A percentile compares a stretch with the other conserved stretches of the same genome.
These are phyloP conservation scores for Pseudophaeomoniella oleicola DNA, from an alignment of 2,329 filamentous ascomycete genomes.

Conservation along the genomic window DNA sequence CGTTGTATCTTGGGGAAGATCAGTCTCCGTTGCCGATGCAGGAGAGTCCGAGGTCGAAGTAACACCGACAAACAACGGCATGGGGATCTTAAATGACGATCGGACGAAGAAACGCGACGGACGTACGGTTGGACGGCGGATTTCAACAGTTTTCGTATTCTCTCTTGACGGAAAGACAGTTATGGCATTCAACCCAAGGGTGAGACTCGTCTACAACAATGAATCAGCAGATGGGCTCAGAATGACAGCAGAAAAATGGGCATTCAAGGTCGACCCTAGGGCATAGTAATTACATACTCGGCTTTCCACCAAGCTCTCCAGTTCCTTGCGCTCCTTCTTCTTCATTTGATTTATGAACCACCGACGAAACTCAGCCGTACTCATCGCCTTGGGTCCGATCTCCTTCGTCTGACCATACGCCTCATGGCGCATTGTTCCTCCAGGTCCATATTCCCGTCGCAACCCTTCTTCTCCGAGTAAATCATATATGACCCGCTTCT, in stretches of 20 bases:
- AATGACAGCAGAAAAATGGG: background rate
- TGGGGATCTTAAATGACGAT: background rate
- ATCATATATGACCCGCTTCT: conserved; percentile 28
- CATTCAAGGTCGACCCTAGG: too few species aligned
- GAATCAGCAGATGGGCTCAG: background rate
- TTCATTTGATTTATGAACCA: conserved; percentile 28
- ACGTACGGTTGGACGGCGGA: background rate
- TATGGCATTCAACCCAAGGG: background rate
- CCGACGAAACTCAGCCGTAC: conserved; percentile 21
- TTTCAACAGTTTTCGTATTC: background rate
- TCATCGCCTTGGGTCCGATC: conserved; percentile 23
- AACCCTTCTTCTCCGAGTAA: conserved; percentile 25
- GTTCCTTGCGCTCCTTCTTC: conserved; percentile 19
- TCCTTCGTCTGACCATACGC: conserved; percentile 17
- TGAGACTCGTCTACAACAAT: background rate
- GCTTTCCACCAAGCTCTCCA: conserved; percentile 22
- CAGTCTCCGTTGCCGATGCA: too few species aligned
- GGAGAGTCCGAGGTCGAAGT: too few species aligned
- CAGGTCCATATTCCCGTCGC: conserved; percentile 19
- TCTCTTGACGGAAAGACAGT: conserved; percentile 1
- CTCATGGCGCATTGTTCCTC: conserved; percentile 17
- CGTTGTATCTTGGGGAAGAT: too few species aligned
- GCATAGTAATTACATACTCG: conserved; percentile 16
- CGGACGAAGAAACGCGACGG: background rate
- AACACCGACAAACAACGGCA: background rate